Base-by-base conservation (phyloP, 2,329 filamentous ascomycete species). In the Colletotrichum sp. region DNA sequence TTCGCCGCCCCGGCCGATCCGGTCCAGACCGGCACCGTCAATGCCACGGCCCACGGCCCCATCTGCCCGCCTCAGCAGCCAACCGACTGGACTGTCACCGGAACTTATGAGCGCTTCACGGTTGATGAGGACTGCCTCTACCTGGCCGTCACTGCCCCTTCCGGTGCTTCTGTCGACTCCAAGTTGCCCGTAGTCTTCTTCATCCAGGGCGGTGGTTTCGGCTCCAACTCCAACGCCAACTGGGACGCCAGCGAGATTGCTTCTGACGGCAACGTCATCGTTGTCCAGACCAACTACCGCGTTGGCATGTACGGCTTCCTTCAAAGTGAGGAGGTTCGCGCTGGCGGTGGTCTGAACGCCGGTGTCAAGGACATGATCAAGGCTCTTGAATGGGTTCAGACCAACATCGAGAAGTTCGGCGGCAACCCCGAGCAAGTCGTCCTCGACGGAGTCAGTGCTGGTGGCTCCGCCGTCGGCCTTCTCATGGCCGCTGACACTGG, bases 281-380 rank as follows among this genome's bases (percentile, higher is more conserved):
- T 95, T 1, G 93, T 96, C 2, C 93, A 89, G 7, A 90, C 95
- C 84, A 96, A 95, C 83, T 96, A 96, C 82, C 92, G 94, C 6
- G 93, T 96, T 16, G 94, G 94, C 0, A 89, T 91, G 0, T 95
- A 92, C 79, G 94, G 94, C 0, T 96, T 96, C 80, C 87, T 96
- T 8, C 90, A 77, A 30, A 61, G 76, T 13, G 61, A 77, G 61
- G 73, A 76, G 66, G 76, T 76, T 48, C 73, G 73, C 15, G 61
- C 68, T 9, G 74, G 73, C 19, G 76, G 73, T 8, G 19, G 30
- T 9, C 76, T 77, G 22, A 77, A 77, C 36, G 66, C 75, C 44
- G 63, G 78, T 25, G 12, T 78, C 76, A 39, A 30, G 70, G 70
- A 81, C 75, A 77, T 81, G 72, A 78, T 78, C 69, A 93, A 93